These are phyloP conservation scores for Thelephora terrestris DNA, from an alignment of 1,284 basidiomycete genomes.

Conservation along the genomic window DNA sequence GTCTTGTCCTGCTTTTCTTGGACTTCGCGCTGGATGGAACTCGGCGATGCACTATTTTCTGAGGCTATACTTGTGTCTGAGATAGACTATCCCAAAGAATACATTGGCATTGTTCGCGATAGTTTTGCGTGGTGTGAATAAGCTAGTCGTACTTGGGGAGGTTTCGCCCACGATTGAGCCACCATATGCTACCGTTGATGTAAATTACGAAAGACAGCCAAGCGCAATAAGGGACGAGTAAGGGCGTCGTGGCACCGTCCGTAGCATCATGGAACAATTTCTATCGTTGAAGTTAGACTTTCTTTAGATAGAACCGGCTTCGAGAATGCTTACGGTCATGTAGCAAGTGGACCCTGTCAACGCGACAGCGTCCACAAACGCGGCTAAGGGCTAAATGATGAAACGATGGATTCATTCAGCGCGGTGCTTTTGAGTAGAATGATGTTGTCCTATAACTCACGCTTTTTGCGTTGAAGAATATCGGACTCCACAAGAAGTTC, in stretches of 20 bases:
- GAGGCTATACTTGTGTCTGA: no score
- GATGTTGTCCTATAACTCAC: slow-evolving; percentile 19
- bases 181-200: slow-evolving; percentile 58
- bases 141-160: slow-evolving; percentile 6
- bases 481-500: slow-evolving; percentile 62
- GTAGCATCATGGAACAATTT: slow-evolving; percentile 44
- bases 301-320: neutral
- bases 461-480: slow-evolving; percentile 56
- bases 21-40: no score
- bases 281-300: slow-evolving; percentile 18
- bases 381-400: slow-evolving; percentile 35
- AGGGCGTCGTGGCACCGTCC: slow-evolving; percentile 40
- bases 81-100: no score
- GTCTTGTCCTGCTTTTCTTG: no score
- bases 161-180: slow-evolving; percentile 30
- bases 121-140: no score
- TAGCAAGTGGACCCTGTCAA: slow-evolving; percentile 51
- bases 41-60: no score
- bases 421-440: neutral
- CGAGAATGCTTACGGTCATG: slow-evolving; percentile 42
- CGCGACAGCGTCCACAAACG: slow-evolving; percentile 50
- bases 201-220: slow-evolving; percentile 63
- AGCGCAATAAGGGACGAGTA: slow-evolving; percentile 52
- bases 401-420: neutral
- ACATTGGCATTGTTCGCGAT: no score